These are phyloP conservation scores for Colletotrichum cereale DNA, from an alignment of 2,329 filamentous ascomycete genomes.

Conservation along the genomic window DNA sequence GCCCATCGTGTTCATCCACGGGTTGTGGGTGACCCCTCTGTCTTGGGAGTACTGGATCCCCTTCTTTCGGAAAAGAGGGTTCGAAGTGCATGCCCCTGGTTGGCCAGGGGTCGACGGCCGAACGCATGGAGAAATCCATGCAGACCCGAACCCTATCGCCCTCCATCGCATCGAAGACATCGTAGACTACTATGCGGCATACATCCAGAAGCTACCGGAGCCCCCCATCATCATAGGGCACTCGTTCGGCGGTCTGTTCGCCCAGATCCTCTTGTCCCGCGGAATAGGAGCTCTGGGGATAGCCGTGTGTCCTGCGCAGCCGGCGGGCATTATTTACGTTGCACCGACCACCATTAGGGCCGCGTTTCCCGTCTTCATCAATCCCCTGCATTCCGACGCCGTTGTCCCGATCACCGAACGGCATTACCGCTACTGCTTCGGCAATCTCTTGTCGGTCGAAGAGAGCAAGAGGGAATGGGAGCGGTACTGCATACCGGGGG, in stretches of 20 bases:
- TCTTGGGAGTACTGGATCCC: slow-evolving; percentile 44
- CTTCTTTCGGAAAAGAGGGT: slow-evolving; percentile 38
- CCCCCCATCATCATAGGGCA: slow-evolving; percentile 44
- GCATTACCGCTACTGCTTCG: slow-evolving; percentile 44
- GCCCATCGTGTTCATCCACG: slow-evolving; percentile 43
- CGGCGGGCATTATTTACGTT: slow-evolving; percentile 42
- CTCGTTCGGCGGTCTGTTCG: slow-evolving; percentile 44
- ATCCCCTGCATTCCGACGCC: slow-evolving; percentile 40
- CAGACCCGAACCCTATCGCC: slow-evolving; percentile 38
- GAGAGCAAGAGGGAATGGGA: slow-evolving; percentile 41
- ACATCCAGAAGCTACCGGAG: slow-evolving; percentile 40
- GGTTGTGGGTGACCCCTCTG: slow-evolving; percentile 44
- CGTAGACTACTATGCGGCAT: slow-evolving; percentile 41
- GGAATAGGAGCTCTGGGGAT: slow-evolving; percentile 41
- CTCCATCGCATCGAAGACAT: slow-evolving; percentile 42
- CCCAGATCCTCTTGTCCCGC: slow-evolving; percentile 41
- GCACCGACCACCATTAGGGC: slow-evolving; percentile 41
- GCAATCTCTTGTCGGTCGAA: slow-evolving; percentile 39
- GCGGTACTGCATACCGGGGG: slow-evolving; percentile 42
- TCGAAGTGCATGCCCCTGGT: slow-evolving; percentile 43
- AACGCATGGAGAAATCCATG: slow-evolving; percentile 41
- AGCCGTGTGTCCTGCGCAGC: slow-evolving; percentile 41
- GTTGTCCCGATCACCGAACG: slow-evolving; percentile 40
- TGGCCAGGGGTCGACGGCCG: slow-evolving; percentile 44
- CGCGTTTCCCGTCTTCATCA: slow-evolving; percentile 37